phyloP scores from a whole-genome alignment of 2,329 filamentous ascomycete genomes.

The Emmonsiellopsis sp. region DNA sequence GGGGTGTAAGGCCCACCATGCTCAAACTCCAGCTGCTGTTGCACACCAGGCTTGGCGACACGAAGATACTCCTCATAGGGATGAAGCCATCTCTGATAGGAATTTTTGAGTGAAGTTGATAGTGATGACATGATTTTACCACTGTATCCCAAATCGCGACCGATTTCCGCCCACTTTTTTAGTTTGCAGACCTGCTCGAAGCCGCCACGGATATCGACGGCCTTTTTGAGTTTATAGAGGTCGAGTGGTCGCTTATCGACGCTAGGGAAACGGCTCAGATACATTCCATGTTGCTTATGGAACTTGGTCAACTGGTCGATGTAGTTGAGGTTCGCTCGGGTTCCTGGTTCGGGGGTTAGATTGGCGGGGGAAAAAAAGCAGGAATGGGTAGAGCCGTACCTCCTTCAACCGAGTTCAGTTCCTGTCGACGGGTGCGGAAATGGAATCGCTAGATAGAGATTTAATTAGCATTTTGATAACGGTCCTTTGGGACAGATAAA shows the following conservation, averaged over 20 bases:
- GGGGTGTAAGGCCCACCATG: slow-evolving; percentile 85
- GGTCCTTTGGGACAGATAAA: neutral
- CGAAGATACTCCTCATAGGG: slow-evolving; percentile 94
- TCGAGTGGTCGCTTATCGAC: slow-evolving; percentile 97
- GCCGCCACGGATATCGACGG: slow-evolving; percentile 85
- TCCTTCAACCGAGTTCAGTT: slow-evolving; percentile 96
- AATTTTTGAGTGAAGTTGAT: slow-evolving; percentile 96
- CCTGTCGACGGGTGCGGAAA: slow-evolving; percentile 90
- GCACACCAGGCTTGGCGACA: slow-evolving; percentile 87
- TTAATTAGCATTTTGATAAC: slow-evolving; percentile 19
- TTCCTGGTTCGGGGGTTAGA: slow-evolving; percentile 53
- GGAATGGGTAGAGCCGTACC: slow-evolving; percentile 51
- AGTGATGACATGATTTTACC: slow-evolving; percentile 99
- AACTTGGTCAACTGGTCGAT: slow-evolving; percentile 92
- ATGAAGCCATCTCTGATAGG: slow-evolving; percentile 91
- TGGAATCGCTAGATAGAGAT: slow-evolving; percentile 66
- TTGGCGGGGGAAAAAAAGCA: slow-evolving; percentile 12
- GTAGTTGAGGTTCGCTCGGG: slow-evolving; percentile 90
- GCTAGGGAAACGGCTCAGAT: slow-evolving; percentile 86
- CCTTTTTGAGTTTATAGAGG: slow-evolving; percentile 91
- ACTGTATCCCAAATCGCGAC: slow-evolving; percentile 90
- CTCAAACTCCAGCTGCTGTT: slow-evolving; percentile 87
- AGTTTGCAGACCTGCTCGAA: slow-evolving; percentile 95
- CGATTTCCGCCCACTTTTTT: slow-evolving; percentile 99
- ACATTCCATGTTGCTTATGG: slow-evolving; percentile 92